Evolutionary conservation across 331 rosid species (phyloP).

Genomic region (Pyrus hybrid): DNA sequence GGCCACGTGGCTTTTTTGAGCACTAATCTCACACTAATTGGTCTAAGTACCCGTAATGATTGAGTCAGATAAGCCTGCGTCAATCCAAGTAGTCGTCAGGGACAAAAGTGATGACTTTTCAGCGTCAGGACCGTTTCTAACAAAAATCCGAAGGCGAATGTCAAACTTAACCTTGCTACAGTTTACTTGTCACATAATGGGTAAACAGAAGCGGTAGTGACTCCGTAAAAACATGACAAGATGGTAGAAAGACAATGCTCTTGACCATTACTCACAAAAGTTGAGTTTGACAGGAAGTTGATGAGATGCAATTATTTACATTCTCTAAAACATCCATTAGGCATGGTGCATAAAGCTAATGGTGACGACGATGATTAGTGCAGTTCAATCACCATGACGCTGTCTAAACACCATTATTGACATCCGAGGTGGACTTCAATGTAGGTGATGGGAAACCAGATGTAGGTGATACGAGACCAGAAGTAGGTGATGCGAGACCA

Average conservation of each 20-base stretch:
- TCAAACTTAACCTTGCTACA: background rate
- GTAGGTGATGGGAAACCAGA: background rate
- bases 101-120: background rate
- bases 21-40: background rate
- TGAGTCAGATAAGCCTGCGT: background rate
- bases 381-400: constrained; percentile 4
- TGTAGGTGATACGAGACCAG: constrained; percentile 32
- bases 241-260: background rate
- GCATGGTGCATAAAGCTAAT: constrained; percentile 9
- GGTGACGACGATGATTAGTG: background rate
- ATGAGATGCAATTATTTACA: background rate
- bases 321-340: constrained; percentile 15
- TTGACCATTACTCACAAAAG: constrained; percentile 4
- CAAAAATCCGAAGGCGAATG: too few relatives aligned
- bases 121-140: fast-evolving
- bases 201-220: background rate
- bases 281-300: constrained; percentile 18
- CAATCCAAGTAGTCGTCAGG: too few relatives aligned
- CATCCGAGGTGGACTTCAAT: background rate
- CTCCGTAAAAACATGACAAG: background rate
- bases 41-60: too few relatives aligned
- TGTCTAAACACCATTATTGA: constrained; percentile 13
- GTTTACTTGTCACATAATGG: background rate
- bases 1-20: background rate
- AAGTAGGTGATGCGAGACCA: background rate